A percentile compares a stretch with the other conserved stretches of the same genome.
Conservation (phyloP, 2,329 filamentous ascomycete species). For the Stylonectria norvegica region DNA sequence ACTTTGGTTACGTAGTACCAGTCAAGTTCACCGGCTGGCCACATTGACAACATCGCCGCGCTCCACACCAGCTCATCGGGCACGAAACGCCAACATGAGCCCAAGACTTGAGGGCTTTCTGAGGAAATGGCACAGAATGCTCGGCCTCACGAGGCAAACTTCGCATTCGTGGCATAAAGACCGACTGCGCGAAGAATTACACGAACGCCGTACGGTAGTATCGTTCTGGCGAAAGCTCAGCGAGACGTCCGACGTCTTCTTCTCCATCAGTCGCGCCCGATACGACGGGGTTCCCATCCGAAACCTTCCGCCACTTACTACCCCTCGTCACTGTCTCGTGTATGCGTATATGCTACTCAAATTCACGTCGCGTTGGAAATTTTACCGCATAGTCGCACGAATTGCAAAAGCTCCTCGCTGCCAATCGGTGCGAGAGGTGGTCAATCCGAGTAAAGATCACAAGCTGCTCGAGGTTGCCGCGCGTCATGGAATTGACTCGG, state of each 20-base stretch:
- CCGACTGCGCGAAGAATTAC: slow-evolving; percentile 6
- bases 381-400: slow-evolving; percentile 36
- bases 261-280: slow-evolving; percentile 36
- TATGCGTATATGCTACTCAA: slow-evolving; percentile 44
- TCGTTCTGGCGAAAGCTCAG: slow-evolving; percentile 29
- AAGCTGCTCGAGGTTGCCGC: slow-evolving; percentile 35
- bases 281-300: slow-evolving; percentile 36
- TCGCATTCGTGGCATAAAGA: slow-evolving; percentile 5
- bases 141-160: slow-evolving; percentile 1
- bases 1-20: too few relatives aligned
- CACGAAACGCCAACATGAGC: too few relatives aligned
- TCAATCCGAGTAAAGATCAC: slow-evolving; percentile 40
- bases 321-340: slow-evolving; percentile 21
- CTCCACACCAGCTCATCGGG: too few relatives aligned
- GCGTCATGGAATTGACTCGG: slow-evolving; percentile 36
- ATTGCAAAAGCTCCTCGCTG: slow-evolving; percentile 30
- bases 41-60: too few relatives aligned
- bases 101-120: too few relatives aligned
- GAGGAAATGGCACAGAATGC: slow-evolving; percentile 1
- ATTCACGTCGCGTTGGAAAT: slow-evolving; percentile 39
- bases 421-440: slow-evolving; percentile 38
- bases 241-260: slow-evolving; percentile 44
- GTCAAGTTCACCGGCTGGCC: too few relatives aligned
- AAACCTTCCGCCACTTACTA: slow-evolving; percentile 23
- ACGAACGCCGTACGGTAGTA: slow-evolving; percentile 1